Evolutionary conservation across 352 stramenopile species (phyloP).

Genomic region (Pythium oligandrum): DNA sequence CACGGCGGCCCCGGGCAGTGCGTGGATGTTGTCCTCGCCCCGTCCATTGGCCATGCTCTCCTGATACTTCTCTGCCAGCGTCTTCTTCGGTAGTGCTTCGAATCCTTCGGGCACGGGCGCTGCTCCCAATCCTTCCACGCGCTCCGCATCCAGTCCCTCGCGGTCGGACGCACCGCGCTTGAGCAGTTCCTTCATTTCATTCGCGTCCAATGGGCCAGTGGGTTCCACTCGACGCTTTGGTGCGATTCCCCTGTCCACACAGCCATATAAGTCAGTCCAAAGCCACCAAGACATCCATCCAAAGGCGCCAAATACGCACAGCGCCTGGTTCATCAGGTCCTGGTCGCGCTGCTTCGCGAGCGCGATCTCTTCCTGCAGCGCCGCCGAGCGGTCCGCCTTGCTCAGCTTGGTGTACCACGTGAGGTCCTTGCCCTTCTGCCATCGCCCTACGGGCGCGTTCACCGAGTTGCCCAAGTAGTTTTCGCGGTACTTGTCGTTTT

Average conservation of each 20-base stretch:
- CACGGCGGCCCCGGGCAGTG: slow-evolving; percentile 38
- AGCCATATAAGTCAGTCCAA: neutral
- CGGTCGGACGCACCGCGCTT: slow-evolving; percentile 68
- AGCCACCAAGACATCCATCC: slow-evolving; percentile 1
- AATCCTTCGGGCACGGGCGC: slow-evolving; percentile 46
- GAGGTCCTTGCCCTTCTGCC: slow-evolving; percentile 88
- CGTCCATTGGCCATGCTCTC: slow-evolving; percentile 44
- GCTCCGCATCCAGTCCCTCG: slow-evolving; percentile 64
- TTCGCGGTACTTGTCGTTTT: slow-evolving; percentile 91
- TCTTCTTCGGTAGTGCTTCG: slow-evolving; percentile 50
- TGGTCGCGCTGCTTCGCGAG: slow-evolving; percentile 81
- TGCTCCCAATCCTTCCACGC: slow-evolving; percentile 84
- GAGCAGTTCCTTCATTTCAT: slow-evolving; percentile 85
- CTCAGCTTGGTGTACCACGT: slow-evolving; percentile 86
- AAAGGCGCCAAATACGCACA: slow-evolving; percentile 38
- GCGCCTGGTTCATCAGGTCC: slow-evolving; percentile 86
- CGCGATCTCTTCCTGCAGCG: slow-evolving; percentile 56
- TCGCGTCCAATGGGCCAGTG: slow-evolving; percentile 49
- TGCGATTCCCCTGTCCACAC: slow-evolving; percentile 48
- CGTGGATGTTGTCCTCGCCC: slow-evolving; percentile 53
- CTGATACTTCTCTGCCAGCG: slow-evolving; percentile 66
- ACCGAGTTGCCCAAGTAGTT: slow-evolving; percentile 90
- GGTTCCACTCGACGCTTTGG: slow-evolving; percentile 42
- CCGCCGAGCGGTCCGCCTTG: slow-evolving; percentile 42
- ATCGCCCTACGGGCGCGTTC: slow-evolving; percentile 82